These are phyloP conservation scores for Athelia sp. DNA, from an alignment of 1,284 basidiomycete species.

Conservation along the genomic window DNA sequence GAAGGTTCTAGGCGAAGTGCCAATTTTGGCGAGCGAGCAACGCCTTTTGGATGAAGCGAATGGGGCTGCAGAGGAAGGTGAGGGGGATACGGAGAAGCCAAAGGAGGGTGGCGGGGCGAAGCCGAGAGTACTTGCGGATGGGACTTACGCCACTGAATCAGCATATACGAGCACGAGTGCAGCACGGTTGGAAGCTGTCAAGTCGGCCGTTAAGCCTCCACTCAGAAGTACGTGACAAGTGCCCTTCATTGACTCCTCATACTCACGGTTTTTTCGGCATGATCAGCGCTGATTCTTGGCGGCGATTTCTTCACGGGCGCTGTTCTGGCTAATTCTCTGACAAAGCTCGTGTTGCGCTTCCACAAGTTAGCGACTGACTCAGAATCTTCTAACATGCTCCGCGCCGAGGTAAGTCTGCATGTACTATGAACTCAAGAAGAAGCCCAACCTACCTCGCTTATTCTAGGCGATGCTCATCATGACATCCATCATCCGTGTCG, in stretches of 20 bases:
- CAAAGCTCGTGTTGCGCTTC: constrained; percentile 89
- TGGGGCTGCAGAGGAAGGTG: constrained; percentile 31
- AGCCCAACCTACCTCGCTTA: neutral
- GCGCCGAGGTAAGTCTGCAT: constrained; percentile 67
- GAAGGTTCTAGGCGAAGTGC: constrained; percentile 91
- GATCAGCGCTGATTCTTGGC: constrained; percentile 79
- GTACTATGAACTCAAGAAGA: neutral
- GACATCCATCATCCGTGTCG: constrained; percentile 94
- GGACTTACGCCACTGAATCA: constrained; percentile 97
- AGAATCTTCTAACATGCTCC: constrained; percentile 64
- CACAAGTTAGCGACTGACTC: constrained; percentile 56
- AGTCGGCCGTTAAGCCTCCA: constrained; percentile 87
- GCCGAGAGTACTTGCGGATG: constrained; percentile 86
- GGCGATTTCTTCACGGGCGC: constrained; percentile 98
- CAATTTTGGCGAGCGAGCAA: constrained; percentile 90
- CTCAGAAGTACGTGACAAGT: constrained; percentile 56
- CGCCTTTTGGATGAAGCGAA: constrained; percentile 73
- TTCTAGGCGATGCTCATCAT: constrained; percentile 92
- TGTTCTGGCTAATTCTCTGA: constrained; percentile 84
- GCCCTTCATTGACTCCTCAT: constrained; percentile 1
- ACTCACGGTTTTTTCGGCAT: neutral
- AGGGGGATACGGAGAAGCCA: constrained; percentile 36
- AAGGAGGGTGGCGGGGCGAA: constrained; percentile 29
- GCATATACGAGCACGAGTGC: constrained; percentile 74
- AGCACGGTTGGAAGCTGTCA: constrained; percentile 75